phyloP scores from a whole-genome alignment of 768 basidiomycete species.

The Hirschioporus abietinus region DNA sequence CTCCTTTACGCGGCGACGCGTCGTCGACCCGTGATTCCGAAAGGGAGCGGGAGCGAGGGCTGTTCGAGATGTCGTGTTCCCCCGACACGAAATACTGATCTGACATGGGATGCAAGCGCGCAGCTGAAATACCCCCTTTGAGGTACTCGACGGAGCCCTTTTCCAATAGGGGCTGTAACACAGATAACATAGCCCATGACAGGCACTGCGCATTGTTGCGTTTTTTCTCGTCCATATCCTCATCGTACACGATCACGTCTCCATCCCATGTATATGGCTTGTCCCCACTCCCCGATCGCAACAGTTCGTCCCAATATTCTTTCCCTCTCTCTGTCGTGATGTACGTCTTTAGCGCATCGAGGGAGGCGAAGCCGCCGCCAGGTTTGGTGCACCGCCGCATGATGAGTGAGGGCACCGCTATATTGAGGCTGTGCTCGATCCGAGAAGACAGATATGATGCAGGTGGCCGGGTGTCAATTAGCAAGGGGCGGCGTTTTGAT shows the following conservation, averaged over 20 bases:
- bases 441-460: constrained; percentile 60
- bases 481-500: constrained; percentile 50
- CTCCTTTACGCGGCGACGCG: constrained; percentile 22
- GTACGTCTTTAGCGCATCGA: constrained; percentile 71
- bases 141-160: constrained; percentile 60
- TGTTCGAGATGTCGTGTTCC: constrained; percentile 15
- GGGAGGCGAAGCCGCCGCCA: constrained; percentile 56
- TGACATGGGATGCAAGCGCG: constrained; percentile 53
- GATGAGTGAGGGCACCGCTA: constrained; percentile 87
- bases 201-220: constrained; percentile 48
- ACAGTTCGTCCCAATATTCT: constrained; percentile 60
- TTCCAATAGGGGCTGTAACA: constrained; percentile 55
- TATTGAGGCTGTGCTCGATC: constrained; percentile 68
- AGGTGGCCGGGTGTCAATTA: constrained; percentile 80
- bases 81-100: constrained; percentile 45
- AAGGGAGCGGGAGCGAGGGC: constrained; percentile 14
- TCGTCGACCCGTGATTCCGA: constrained; percentile 25
- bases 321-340: constrained; percentile 77
- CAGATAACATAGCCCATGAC: constrained; percentile 66
- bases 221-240: constrained; percentile 69
- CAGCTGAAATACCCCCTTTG: constrained; percentile 63
- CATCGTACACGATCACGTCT: constrained; percentile 69
- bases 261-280: constrained; percentile 54
- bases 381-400: constrained; percentile 79
- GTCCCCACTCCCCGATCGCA: constrained; percentile 34